A percentile compares a stretch with the other conserved stretches of the same genome.
phyloP scores from a whole-genome alignment of 163 green algal species.

The Scenedesmus sp. region DNA sequence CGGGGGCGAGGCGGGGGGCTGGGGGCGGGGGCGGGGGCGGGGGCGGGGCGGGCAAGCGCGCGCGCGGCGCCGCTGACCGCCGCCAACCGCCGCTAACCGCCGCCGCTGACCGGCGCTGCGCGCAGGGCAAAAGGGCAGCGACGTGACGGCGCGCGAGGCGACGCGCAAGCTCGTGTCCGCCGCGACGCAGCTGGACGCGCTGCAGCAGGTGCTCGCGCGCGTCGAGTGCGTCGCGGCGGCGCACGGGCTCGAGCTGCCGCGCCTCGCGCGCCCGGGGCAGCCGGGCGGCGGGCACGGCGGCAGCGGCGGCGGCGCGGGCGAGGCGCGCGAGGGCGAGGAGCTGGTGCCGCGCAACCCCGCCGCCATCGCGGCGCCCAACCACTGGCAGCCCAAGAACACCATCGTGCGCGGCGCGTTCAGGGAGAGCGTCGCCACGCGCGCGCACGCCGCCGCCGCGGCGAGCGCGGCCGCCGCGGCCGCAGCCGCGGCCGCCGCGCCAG shows the following conservation, averaged over 20 bases:
- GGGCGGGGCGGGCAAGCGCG: too few species aligned
- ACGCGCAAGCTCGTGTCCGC: slow-evolving; percentile 69
- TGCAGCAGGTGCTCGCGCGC: slow-evolving; percentile 54
- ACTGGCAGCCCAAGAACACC: slow-evolving; percentile 62
- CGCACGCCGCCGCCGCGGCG: neutral
- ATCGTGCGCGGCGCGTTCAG: slow-evolving; percentile 55
- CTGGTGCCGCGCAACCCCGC: slow-evolving; percentile 3
- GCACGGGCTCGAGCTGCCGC: slow-evolving; percentile 14
- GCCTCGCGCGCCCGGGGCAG: slow-evolving; percentile 3
- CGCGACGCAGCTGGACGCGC: slow-evolving; percentile 63
- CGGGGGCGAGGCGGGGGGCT: neutral
- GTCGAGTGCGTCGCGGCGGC: slow-evolving; percentile 4
- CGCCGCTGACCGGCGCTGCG: neutral
- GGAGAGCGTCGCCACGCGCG: slow-evolving; percentile 38
- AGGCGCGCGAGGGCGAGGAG: neutral
- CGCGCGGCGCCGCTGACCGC: too few species aligned
- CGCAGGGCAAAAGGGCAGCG: slow-evolving; percentile 75
- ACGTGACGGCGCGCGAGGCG: slow-evolving; percentile 69
- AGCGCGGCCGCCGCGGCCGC: neutral
- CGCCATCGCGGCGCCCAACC: slow-evolving; percentile 4
- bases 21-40: too few species aligned
- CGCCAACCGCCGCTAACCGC: too few species aligned
- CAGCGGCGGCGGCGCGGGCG: neutral
- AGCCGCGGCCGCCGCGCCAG: neutral
- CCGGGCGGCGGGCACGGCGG: neutral